Evolutionary conservation across 106 monocot genomes (phyloP).

Genomic region (Ottelia alismoides): DNA sequence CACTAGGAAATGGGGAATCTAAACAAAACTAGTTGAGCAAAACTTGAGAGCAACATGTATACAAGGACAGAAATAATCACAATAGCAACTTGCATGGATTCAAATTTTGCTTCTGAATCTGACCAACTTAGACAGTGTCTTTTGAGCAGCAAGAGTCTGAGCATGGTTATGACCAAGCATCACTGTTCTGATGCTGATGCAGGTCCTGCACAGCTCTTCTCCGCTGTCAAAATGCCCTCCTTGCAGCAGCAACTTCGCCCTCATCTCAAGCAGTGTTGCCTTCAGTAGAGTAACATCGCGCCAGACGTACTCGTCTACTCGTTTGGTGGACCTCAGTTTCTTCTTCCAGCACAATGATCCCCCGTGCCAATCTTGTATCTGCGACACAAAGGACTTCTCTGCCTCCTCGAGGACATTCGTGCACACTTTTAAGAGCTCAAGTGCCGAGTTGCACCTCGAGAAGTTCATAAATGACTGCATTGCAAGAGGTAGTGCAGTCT

Average conservation of each 20-base stretch:
- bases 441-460: slow-evolving; percentile 75
- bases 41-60: no score
- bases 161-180: slow-evolving; percentile 83
- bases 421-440: slow-evolving; percentile 84
- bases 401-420: slow-evolving; percentile 79
- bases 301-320: slow-evolving; percentile 75
- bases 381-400: slow-evolving; percentile 73
- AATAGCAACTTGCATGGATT: background rate
- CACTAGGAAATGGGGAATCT: no score
- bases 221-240: slow-evolving; percentile 85
- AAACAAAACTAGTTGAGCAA: no score
- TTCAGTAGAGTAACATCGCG: slow-evolving; percentile 86
- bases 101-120: slow-evolving; percentile 70
- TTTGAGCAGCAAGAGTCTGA: slow-evolving; percentile 84
- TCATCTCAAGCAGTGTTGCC: slow-evolving; percentile 68
- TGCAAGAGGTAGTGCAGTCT: slow-evolving; percentile 61
- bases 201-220: slow-evolving; percentile 83
- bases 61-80: no score
- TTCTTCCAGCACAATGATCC: slow-evolving; percentile 56
- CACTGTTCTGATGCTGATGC: slow-evolving; percentile 84
- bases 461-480: slow-evolving; percentile 63
- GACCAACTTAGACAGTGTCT: slow-evolving; percentile 73
- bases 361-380: slow-evolving; percentile 48
- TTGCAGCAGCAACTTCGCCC: slow-evolving; percentile 71
- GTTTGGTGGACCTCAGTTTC: slow-evolving; percentile 21